phyloP scores from a whole-genome alignment of 208 protist species.

The Leishmania tropica region DNA sequence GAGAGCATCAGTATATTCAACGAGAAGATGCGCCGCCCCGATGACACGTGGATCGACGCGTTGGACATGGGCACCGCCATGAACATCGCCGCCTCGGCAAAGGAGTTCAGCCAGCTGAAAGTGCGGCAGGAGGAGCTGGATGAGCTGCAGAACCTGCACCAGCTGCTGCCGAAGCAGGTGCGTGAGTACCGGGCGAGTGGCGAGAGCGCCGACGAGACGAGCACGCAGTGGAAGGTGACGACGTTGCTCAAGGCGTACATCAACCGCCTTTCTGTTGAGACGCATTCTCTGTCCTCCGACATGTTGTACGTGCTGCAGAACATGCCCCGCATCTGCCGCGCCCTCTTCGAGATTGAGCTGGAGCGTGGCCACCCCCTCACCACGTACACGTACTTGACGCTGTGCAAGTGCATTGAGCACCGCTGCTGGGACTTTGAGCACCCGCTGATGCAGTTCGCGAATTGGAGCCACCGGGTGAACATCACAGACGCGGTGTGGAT shows the following conservation, averaged over 20 bases:
- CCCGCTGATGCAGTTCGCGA: conserved; percentile 87
- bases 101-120: conserved; percentile 97
- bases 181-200: conserved; percentile 69
- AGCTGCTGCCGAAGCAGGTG: conserved; percentile 58
- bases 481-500: conserved; percentile 78
- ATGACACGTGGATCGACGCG: conserved; percentile 85
- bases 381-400: conserved; percentile 86
- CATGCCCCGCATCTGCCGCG: conserved; percentile 94
- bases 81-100: conserved; percentile 89
- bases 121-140: conserved; percentile 96
- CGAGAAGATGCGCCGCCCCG: conserved; percentile 82
- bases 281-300: conserved; percentile 94
- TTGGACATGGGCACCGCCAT: conserved; percentile 94
- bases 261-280: conserved; percentile 83
- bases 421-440: conserved; percentile 95
- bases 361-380: conserved; percentile 91
- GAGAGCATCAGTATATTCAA: conserved; percentile 97
- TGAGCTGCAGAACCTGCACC: conserved; percentile 92
- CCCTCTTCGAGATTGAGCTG: conserved; percentile 97
- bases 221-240: conserved; percentile 95
- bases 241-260: conserved; percentile 98
- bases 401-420: conserved; percentile 95
- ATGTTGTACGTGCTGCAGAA: conserved; percentile 97
- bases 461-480: conserved; percentile 58
- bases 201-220: conserved; percentile 87